Evolutionary conservation across 805 yeast genomes (phyloP), one percentile per base, ranked within the genome.

Genomic region (Teunomyces stri): DNA sequence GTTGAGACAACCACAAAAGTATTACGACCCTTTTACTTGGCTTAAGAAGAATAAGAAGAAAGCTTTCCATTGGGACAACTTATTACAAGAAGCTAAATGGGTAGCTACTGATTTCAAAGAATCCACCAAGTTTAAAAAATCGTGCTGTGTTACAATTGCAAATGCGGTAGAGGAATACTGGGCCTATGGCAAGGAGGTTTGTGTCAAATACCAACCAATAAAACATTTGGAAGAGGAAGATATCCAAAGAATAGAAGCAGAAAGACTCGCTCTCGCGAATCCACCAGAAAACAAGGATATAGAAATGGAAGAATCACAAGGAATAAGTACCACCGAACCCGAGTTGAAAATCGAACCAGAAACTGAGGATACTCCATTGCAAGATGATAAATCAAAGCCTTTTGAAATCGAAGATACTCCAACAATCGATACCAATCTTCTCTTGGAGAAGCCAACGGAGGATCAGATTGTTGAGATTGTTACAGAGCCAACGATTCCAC

Each of bases 11-110:
- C 96, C 96, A 0, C 72, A 78, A 44, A 76, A 79, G 52, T 85
- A 76, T 57, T 59, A 74, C 10, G 96, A 89, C 53, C 97, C 98
- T 0, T 79, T 79, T 51, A 47, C 57, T 3, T 59, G 51, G 34
- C 42, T 44, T 28, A 55, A 55, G 15, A 58, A 61, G 47, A 55
- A 46, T 28, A 54, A 52, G 43, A 62, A 70, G 11, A 61, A 60
- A n/a, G 69, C 72, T 27, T 69, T 82, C 3, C 91, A 87, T 53
- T 82, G 95, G 89, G 92, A 86, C 55, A 66, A 76, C 48, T 52
- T 92, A 20, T 52, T 94, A 4, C 80, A 81, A 20, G 99, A 94
- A 62, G 87, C 82, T 59, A 80, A 80, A 50, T 89, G 97, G 96
- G 76, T 90, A 81, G 80, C 89, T 5, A 74, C 79, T 1, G 96